Percentiles rank a stretch among this genome's conserved stretches.
These are phyloP conservation scores for Boletus chippewaensis DNA, from an alignment of 1,284 basidiomycete species.

Conservation along the genomic window DNA sequence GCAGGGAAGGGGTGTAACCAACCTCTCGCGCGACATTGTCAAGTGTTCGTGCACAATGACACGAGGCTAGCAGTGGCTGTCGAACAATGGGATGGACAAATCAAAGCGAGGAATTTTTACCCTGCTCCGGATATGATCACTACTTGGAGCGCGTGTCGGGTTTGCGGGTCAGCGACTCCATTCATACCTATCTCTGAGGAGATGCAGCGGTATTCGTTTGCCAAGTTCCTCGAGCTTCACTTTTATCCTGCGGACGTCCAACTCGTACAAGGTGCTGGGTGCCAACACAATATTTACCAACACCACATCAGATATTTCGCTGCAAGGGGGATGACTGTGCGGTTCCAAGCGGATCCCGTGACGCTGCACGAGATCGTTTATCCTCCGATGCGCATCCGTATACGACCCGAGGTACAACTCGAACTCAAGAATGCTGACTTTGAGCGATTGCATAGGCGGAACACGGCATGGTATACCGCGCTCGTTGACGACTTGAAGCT, in stretches of 20 bases:
- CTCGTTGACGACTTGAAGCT: conserved; percentile 68
- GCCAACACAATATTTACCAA: conserved; percentile 90
- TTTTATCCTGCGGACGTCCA: conserved; percentile 85
- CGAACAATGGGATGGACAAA: conserved; percentile 80
- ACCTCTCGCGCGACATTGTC: conserved; percentile 79
- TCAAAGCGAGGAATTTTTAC: conserved; percentile 48
- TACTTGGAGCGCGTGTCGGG: conserved; percentile 88
- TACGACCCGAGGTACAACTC: conserved; percentile 80
- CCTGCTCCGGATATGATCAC: conserved; percentile 72
- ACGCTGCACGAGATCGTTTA: conserved; percentile 82
- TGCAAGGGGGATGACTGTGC: conserved; percentile 75
- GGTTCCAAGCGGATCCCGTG: conserved; percentile 85
- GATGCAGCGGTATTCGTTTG: conserved; percentile 90
- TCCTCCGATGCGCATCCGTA: conserved; percentile 82
- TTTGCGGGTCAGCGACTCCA: conserved; percentile 77
- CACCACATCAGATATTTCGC: conserved; percentile 94
- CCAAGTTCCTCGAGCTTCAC: conserved; percentile 87
- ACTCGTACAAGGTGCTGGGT: conserved; percentile 77
- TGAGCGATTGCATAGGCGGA: conserved; percentile 68
- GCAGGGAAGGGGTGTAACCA: conserved; percentile 79
- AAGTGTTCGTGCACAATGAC: conserved; percentile 85
- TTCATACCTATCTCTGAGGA: conserved; percentile 90
- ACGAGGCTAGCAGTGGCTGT: conserved; percentile 79
- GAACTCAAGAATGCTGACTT: conserved; percentile 90
- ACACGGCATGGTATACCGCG: conserved; percentile 62